Percentiles rank a stretch among this genome's conserved stretches.
Conservation (phyloP, 768 basidiomycete species). For the Xerocomus brunneocitrinus region DNA sequence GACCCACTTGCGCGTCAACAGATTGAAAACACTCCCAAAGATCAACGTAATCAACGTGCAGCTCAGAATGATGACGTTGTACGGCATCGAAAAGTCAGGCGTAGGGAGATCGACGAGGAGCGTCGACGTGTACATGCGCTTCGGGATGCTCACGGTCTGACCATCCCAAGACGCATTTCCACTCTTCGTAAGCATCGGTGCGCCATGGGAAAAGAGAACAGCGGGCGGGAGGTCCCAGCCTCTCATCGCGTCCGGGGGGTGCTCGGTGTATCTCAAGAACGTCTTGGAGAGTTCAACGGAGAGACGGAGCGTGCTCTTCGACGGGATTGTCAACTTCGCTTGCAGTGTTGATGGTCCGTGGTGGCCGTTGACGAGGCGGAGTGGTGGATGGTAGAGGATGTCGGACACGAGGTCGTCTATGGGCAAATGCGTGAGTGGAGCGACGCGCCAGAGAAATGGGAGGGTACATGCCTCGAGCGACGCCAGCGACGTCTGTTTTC, state of each 20-base stretch:
- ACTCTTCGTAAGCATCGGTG: background rate
- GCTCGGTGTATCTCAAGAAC: conserved; percentile 91
- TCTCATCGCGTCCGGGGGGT: conserved; percentile 91
- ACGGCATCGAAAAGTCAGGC: conserved; percentile 99
- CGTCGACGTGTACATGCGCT: conserved; percentile 70
- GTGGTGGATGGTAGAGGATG: conserved; percentile 53
- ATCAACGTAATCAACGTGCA: conserved; percentile 88
- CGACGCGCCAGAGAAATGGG: background rate
- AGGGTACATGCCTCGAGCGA: conserved; percentile 39
- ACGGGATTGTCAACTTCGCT: conserved; percentile 63
- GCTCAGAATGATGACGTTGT: conserved; percentile 97
- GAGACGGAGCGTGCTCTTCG: conserved; percentile 57
- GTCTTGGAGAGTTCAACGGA: conserved; percentile 74
- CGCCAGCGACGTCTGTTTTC: conserved; percentile 44
- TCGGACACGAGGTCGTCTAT: conserved; percentile 61
- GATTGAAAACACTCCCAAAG: conserved; percentile 90
- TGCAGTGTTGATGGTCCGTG: conserved; percentile 65
- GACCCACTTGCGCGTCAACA: conserved; percentile 78
- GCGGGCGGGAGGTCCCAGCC: conserved; percentile 93
- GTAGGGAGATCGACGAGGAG: conserved; percentile 93
- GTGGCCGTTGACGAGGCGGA: conserved; percentile 13
- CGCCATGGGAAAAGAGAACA: conserved; percentile 48
- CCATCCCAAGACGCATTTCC: conserved; percentile 1
- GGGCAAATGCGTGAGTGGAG: background rate
- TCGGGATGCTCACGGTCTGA: conserved; percentile 7